Percentiles rank a stretch among this genome's conserved stretches.
Evolutionary conservation across 345 rosid genomes (phyloP).

Genomic region (Brassica incana): DNA sequence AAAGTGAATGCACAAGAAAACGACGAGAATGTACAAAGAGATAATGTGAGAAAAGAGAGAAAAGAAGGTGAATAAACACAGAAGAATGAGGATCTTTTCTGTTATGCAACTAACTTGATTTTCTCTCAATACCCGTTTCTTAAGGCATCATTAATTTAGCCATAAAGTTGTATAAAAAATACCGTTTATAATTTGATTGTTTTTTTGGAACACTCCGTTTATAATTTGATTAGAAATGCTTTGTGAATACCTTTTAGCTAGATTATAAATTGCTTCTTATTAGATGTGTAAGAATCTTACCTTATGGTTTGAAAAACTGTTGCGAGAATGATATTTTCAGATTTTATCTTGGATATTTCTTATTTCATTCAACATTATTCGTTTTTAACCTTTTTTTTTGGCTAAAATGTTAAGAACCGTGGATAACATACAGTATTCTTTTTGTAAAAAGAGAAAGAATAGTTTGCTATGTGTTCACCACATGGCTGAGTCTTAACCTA

Average conservation of each 20-base stretch:
- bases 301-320: not conserved
- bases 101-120: not conserved
- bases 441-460: too few relatives aligned
- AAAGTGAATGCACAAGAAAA: constrained; percentile 4
- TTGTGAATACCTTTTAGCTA: not conserved
- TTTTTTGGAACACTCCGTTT: not conserved
- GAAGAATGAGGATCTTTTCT: not conserved
- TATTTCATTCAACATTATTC: not conserved
- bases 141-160: not conserved
- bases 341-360: not conserved
- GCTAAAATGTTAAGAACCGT: too few relatives aligned
- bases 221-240: not conserved
- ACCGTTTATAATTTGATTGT: not conserved
- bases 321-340: not conserved
- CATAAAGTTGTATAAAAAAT: not conserved
- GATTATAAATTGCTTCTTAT: not conserved
- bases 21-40: constrained; percentile 11
- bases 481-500: too few relatives aligned
- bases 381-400: not conserved
- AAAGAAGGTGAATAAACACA: not conserved
- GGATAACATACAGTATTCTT: too few relatives aligned
- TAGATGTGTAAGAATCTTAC: not conserved
- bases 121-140: constrained; percentile 5
- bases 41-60: not conserved
- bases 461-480: too few relatives aligned